These are phyloP conservation scores for Volvariella volvacea DNA, from an alignment of 1,284 basidiomycete genomes.

Conservation along the genomic window DNA sequence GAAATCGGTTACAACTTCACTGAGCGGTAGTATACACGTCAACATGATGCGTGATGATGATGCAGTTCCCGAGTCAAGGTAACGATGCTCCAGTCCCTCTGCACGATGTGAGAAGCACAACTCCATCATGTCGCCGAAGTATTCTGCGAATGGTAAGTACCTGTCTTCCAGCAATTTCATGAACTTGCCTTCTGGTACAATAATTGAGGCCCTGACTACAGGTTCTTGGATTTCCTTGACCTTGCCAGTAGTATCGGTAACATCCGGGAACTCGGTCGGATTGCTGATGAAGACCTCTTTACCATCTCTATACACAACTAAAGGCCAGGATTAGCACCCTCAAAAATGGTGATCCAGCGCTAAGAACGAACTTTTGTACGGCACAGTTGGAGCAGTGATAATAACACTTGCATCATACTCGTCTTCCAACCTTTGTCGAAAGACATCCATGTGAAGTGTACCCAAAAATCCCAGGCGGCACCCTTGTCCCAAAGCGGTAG, in stretches of 20 bases:
- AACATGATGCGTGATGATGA: slow-evolving; percentile 65
- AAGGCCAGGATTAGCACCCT: slow-evolving; percentile 2
- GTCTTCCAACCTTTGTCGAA: slow-evolving; percentile 93
- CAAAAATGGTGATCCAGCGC: neutral
- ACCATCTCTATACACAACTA: slow-evolving; percentile 66
- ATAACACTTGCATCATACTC: slow-evolving; percentile 91
- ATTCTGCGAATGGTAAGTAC: slow-evolving; percentile 36
- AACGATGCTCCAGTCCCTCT: slow-evolving; percentile 72
- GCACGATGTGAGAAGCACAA: slow-evolving; percentile 78
- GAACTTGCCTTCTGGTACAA: slow-evolving; percentile 77
- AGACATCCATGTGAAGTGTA: slow-evolving; percentile 96
- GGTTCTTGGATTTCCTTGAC: slow-evolving; percentile 83
- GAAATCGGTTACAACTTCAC: slow-evolving; percentile 90
- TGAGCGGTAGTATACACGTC: slow-evolving; percentile 78
- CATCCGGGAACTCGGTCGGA: slow-evolving; percentile 89
- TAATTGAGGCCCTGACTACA: slow-evolving; percentile 84
- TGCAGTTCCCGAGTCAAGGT: slow-evolving; percentile 60
- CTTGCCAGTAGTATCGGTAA: slow-evolving; percentile 51
- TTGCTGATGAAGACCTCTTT: slow-evolving; percentile 76
- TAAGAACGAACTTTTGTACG: slow-evolving; percentile 67
- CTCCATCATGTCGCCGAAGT: slow-evolving; percentile 90
- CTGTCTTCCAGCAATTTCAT: neutral
- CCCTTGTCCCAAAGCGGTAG: slow-evolving; percentile 92
- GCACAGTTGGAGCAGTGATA: slow-evolving; percentile 90
- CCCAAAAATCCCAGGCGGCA: slow-evolving; percentile 94